These are phyloP conservation scores for Apiotrichum montevideense DNA, from an alignment of 1,284 basidiomycete species.

Conservation along the genomic window DNA sequence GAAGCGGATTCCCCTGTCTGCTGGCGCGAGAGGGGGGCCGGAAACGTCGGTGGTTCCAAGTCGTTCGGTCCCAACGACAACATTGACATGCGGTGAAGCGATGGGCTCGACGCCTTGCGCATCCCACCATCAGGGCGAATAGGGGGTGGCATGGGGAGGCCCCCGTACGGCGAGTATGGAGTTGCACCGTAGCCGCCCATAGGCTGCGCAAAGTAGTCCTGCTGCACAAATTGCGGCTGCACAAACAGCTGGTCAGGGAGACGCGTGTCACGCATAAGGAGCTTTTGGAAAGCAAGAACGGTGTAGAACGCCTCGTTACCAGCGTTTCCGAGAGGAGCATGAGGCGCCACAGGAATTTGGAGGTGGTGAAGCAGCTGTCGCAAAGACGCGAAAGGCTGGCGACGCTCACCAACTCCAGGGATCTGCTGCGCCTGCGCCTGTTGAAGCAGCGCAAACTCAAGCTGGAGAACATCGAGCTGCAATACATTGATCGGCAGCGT, in stretches of 20 bases:
- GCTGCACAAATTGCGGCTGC: conserved; percentile 12
- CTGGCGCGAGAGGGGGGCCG: conserved; percentile 13
- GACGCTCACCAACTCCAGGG: conserved; percentile 33
- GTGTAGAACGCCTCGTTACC: conserved; percentile 49
- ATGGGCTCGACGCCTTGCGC: conserved; percentile 11
- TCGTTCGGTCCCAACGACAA: conserved; percentile 4
- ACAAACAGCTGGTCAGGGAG: conserved; percentile 35
- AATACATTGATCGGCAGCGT: conserved; percentile 67
- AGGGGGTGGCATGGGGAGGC: conserved; percentile 18
- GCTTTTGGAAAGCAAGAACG: conserved; percentile 45
- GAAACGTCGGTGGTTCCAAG: conserved; percentile 18
- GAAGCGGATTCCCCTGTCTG: conserved; percentile 11
- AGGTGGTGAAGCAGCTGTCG: conserved; percentile 36
- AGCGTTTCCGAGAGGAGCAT: conserved; percentile 45
- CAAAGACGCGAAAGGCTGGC: conserved; percentile 32
- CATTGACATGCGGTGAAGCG: conserved; percentile 13
- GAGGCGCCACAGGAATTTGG: conserved; percentile 42
- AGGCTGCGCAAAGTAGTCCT: conserved; percentile 4
- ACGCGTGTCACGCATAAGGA: conserved; percentile 43
- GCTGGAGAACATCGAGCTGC: conserved; percentile 56
- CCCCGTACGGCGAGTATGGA: conserved; percentile 8
- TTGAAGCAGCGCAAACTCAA: conserved; percentile 37
- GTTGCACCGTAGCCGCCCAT: conserved; percentile 2
- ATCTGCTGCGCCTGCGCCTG: conserved; percentile 35
- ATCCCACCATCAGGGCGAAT: conserved; percentile 7